phyloP scores from a whole-genome alignment of 2,329 filamentous ascomycete species.

The Scytalidium lignicola region DNA sequence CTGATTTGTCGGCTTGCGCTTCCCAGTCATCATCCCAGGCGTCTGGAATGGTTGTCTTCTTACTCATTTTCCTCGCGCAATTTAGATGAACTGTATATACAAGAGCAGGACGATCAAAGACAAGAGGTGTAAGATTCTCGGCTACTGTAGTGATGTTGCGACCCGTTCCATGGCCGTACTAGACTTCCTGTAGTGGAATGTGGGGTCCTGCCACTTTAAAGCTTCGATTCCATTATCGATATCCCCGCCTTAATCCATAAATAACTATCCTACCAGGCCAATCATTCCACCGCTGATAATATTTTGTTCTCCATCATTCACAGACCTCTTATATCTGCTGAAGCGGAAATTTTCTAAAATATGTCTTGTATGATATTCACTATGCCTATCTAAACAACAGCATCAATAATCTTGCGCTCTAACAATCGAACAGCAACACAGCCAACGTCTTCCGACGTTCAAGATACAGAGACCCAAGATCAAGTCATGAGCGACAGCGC shows the following conservation, averaged over 20 bases:
- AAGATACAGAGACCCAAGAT: not conserved
- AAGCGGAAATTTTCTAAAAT: not conserved
- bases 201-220: too few species aligned
- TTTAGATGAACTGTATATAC: not conserved
- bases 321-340: not conserved
- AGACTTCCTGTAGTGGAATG: not conserved
- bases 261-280: too few species aligned
- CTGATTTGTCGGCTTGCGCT: slow-evolving; percentile 59
- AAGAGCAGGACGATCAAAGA: not conserved
- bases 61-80: slow-evolving; percentile 19
- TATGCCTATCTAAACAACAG: not conserved
- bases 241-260: too few species aligned
- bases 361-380: not conserved
- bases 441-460: not conserved
- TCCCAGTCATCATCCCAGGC: slow-evolving; percentile 95
- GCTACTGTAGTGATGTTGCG: not conserved
- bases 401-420: not conserved
- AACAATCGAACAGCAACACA: not conserved
- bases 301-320: too few species aligned
- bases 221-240: too few species aligned
- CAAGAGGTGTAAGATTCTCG: not conserved
- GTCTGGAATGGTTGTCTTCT: slow-evolving; percentile 52
- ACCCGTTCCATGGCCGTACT: not conserved
- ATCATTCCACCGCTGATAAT: too few species aligned
- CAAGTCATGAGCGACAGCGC: not conserved